These are phyloP conservation scores for Coriolopsis trogii DNA, from an alignment of 1,284 basidiomycete species.

Conservation along the genomic window DNA sequence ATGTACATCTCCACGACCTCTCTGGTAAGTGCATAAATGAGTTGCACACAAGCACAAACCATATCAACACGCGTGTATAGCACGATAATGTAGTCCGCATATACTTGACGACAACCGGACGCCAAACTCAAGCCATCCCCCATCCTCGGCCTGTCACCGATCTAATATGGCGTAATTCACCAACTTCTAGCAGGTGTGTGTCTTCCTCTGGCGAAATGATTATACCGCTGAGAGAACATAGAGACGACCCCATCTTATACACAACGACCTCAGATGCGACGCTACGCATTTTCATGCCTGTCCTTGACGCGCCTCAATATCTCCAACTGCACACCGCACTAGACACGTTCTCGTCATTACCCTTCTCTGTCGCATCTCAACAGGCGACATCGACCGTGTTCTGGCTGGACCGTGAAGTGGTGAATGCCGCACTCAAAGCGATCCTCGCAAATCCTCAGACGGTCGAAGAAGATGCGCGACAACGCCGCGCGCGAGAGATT, in stretches of 20 bases:
- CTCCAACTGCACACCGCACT: conserved; percentile 84
- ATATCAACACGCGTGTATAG: conserved; percentile 38
- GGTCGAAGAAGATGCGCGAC: conserved; percentile 46
- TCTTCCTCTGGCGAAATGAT: too few relatives aligned
- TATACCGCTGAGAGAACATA: too few relatives aligned
- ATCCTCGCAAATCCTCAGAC: conserved; percentile 36
- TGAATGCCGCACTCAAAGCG: conserved; percentile 50
- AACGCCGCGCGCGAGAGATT: conserved; percentile 57
- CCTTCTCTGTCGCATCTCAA: conserved; percentile 40
- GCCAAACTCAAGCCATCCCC: conserved; percentile 62
- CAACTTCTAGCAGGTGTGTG: conserved; percentile 67
- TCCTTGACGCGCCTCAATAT: conserved; percentile 83
- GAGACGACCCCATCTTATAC: conserved; percentile 77
- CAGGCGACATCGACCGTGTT: conserved; percentile 53
- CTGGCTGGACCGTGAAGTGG: conserved; percentile 64
- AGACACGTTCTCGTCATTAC: conserved; percentile 61
- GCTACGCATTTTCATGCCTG: conserved; percentile 83
- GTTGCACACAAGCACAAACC: neutral
- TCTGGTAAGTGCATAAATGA: conserved; percentile 45
- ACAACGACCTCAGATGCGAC: conserved; percentile 77
- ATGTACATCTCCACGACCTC: conserved; percentile 72
- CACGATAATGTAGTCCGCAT: conserved; percentile 59
- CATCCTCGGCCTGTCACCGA: conserved; percentile 69
- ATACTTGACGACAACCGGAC: conserved; percentile 73
- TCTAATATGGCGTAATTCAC: conserved; percentile 70